phyloP scores from a whole-genome alignment of 2,329 filamentous ascomycete species.

The Xylaria multiplex region DNA sequence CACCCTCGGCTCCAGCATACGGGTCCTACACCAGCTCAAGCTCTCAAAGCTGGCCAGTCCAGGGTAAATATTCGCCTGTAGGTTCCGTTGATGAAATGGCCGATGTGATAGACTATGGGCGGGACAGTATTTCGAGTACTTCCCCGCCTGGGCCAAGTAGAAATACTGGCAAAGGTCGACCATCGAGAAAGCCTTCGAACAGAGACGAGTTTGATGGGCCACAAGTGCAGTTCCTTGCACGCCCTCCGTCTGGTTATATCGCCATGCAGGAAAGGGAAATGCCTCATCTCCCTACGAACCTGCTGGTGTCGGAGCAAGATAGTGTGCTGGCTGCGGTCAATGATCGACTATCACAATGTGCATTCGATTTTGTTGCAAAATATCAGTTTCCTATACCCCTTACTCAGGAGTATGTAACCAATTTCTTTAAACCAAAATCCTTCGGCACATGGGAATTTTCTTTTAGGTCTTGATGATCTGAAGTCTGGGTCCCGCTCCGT shows the following conservation, averaged over 20 bases:
- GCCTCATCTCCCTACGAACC: constrained; percentile 82
- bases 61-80: constrained; percentile 64
- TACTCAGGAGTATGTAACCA: constrained; percentile 68
- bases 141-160: constrained; percentile 58
- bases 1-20: constrained; percentile 45
- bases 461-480: neutral
- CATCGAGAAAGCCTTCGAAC: constrained; percentile 78
- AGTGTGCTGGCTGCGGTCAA: constrained; percentile 82
- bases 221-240: constrained; percentile 77
- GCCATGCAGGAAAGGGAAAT: constrained; percentile 82
- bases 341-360: constrained; percentile 84
- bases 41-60: constrained; percentile 59
- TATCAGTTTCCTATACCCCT: constrained; percentile 90
- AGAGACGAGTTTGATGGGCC: constrained; percentile 91
- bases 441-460: neutral
- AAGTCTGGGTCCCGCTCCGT: neutral
- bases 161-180: constrained; percentile 58
- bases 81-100: constrained; percentile 69
- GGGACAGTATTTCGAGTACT: constrained; percentile 60
- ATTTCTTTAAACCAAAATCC: neutral
- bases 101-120: constrained; percentile 68
- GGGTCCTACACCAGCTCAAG: constrained; percentile 55
- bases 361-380: constrained; percentile 89
- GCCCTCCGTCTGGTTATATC: constrained; percentile 75
- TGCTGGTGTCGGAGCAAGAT: constrained; percentile 86